Conservation (phyloP, 305 asterid species). For the Striga hermonthica region DNA sequence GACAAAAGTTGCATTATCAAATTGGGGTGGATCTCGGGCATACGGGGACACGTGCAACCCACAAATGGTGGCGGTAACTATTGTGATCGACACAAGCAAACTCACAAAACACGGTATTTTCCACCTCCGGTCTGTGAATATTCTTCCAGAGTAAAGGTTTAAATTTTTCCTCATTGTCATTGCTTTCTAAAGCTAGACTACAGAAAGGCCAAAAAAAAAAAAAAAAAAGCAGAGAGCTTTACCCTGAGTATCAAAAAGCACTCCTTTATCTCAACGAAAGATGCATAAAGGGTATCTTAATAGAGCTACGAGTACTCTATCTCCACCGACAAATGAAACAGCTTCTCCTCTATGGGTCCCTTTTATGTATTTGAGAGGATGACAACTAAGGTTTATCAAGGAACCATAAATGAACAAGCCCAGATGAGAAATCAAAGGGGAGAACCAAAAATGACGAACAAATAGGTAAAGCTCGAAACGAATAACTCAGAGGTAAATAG, state of each 20-base stretch:
- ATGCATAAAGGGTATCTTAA: conserved; percentile 12
- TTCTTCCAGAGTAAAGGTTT: conserved; percentile 59
- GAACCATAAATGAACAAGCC: conserved; percentile 32
- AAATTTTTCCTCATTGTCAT: conserved; percentile 57
- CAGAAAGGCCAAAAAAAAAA: not conserved
- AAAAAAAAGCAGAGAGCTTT: conserved; percentile 20
- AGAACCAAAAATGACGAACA: too few relatives aligned
- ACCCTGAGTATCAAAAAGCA: conserved; percentile 23
- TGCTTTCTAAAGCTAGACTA: not conserved
- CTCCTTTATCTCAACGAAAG: conserved; percentile 18
- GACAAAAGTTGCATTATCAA: conserved; percentile 38
- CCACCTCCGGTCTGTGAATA: conserved; percentile 78
- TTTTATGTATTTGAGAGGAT: conserved; percentile 17
- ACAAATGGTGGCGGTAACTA: conserved; percentile 52
- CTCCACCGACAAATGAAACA: conserved; percentile 48
- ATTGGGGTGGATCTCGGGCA: conserved; percentile 45
- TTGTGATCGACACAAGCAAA: conserved; percentile 61
- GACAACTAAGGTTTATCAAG: conserved; percentile 29
- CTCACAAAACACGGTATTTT: conserved; percentile 62
- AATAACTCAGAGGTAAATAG: conserved; percentile 11
- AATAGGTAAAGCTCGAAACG: conserved; percentile 1
- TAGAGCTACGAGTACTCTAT: conserved; percentile 29
- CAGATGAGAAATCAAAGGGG: conserved; percentile 14
- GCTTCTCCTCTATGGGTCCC: conserved; percentile 26
- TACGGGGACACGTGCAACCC: conserved; percentile 54